Base-by-base conservation (phyloP, 768 basidiomycete species). In the Guyanaporus albipodus region DNA sequence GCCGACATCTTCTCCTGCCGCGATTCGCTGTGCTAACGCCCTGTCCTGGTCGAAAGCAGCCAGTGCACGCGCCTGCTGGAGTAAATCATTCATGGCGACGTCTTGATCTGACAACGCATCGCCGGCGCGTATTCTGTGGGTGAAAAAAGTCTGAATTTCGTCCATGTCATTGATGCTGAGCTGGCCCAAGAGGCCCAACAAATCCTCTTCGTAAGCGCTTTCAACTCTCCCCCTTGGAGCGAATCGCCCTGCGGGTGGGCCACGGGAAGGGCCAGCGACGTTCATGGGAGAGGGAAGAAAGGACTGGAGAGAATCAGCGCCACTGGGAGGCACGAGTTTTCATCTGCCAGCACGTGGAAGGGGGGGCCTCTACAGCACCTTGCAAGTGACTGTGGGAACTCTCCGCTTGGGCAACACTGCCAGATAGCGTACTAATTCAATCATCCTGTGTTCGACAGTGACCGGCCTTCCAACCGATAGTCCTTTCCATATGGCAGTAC, bases 151-250 rank as follows among this genome's bases (percentile, higher is more conserved):
- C 22, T 55, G 38, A 1, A 57, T 36, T 9, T 51, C 52, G 14
- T 60, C 51, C n/a, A 64, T 31, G 6, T 58, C 63, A 6, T 50
- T 19, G 8, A 44, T 32, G 12, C 38, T 49, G 19, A 65, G 58
- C 10, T 62, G 48, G 17, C 15, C 11, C n/a, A 65, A 8, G 19
- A 65, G 53, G 5, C 26, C 52, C 6, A 49, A 14, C 21, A 65
- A 29, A 42, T 65, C 63, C 0, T 50, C 52, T 31, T 65, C 63
- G 27, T 67, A 57, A 28, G 51, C 36, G 36, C 45, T 60, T 42
- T 48, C 50, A 35, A 49, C 42, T 32, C 48, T 43, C 41, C 31
- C 40, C 31, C 39, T 32, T 24, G 15, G 27, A 18, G 37, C 33
- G 15, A 29, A 27, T 24, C 31, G 17, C 21, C 46, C 46, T 22